A percentile compares a stretch with the other conserved stretches of the same genome.
Evolutionary conservation across 2,329 filamentous ascomycete species (phyloP).

Genomic region (Fusarium oxysporum): DNA sequence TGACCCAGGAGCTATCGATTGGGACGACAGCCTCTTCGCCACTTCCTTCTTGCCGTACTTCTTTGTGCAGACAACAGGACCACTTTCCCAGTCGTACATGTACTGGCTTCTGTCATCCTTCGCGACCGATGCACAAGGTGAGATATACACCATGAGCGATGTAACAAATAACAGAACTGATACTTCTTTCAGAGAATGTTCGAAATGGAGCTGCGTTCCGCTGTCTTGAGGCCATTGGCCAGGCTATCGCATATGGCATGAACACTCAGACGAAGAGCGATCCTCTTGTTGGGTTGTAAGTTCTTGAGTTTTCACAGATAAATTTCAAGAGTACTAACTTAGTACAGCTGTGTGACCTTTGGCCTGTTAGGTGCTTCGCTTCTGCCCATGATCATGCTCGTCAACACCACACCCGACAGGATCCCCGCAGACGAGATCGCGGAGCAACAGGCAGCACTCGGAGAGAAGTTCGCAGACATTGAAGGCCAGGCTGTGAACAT

Average conservation of each 20-base stretch:
- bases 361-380: neutral
- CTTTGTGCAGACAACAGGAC: conserved; percentile 16
- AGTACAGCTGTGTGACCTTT: neutral
- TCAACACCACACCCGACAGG: conserved; percentile 13
- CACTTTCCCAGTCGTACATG: conserved; percentile 11
- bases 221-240: conserved; percentile 6
- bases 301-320: accelerated
- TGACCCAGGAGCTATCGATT: conserved; percentile 1
- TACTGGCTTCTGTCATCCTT: conserved; percentile 20
- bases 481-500: neutral
- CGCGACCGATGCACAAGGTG: conserved; percentile 21
- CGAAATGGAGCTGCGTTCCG: conserved; percentile 16
- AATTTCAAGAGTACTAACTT: accelerated
- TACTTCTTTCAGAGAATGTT: neutral
- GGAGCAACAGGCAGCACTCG: neutral
- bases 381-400: conserved; percentile 21
- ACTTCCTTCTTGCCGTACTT: conserved; percentile 11
- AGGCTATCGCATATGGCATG: conserved; percentile 20
- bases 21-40: neutral
- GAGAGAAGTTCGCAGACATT: conserved; percentile 2
- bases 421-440: conserved; percentile 20
- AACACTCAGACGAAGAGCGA: conserved; percentile 19
- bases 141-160: accelerated
- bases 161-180: neutral
- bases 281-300: conserved; percentile 6